Percentiles rank a stretch among this genome's conserved stretches.
Evolutionary conservation across 2,329 filamentous ascomycete species (phyloP).

Genomic region (Fusarium nurragi): DNA sequence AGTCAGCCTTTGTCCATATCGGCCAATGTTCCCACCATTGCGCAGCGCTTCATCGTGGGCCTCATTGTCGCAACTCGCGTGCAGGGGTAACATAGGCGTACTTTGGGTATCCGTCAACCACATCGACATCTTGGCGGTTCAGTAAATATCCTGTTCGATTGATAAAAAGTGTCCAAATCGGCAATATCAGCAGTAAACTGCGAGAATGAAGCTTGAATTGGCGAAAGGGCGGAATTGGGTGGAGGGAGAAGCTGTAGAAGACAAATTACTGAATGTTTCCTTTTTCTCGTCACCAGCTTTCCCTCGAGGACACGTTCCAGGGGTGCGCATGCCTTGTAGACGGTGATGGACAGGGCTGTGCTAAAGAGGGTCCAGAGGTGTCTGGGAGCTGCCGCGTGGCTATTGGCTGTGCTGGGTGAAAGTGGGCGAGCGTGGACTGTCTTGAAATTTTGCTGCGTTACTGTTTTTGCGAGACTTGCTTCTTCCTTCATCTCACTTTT

Average conservation of each 20-base stretch:
- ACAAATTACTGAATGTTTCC: conserved; percentile 34
- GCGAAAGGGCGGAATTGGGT: conserved; percentile 14
- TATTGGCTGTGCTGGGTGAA: conserved; percentile 32
- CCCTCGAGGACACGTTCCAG: conserved; percentile 36
- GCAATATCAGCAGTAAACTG: not conserved
- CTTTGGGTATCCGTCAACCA: conserved; percentile 97
- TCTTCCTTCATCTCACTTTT: conserved; percentile 22
- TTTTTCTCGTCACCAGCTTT: conserved; percentile 33
- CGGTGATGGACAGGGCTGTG: conserved; percentile 35
- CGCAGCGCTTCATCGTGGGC: conserved; percentile 1
- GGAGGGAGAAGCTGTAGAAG: conserved; percentile 24
- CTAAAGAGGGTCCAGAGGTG: conserved; percentile 19
- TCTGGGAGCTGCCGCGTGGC: conserved; percentile 20
- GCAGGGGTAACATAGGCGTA: conserved; percentile 58
- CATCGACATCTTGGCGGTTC: conserved; percentile 70
- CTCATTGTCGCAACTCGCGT: conserved; percentile 3
- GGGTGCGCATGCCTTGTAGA: conserved; percentile 29
- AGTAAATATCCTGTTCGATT: conserved; percentile 1
- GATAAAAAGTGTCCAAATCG: not conserved
- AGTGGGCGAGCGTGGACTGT: conserved; percentile 28
- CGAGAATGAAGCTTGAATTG: not conserved
- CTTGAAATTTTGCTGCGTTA: conserved; percentile 38
- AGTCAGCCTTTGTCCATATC: conserved; percentile 45
- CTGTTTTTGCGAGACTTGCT: conserved; percentile 6
- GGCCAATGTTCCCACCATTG: not conserved